Evolutionary conservation across 371 early-diverging fungal species (phyloP), one percentile per base, ranked within the genome.

Genomic region (Mortierella sp.): DNA sequence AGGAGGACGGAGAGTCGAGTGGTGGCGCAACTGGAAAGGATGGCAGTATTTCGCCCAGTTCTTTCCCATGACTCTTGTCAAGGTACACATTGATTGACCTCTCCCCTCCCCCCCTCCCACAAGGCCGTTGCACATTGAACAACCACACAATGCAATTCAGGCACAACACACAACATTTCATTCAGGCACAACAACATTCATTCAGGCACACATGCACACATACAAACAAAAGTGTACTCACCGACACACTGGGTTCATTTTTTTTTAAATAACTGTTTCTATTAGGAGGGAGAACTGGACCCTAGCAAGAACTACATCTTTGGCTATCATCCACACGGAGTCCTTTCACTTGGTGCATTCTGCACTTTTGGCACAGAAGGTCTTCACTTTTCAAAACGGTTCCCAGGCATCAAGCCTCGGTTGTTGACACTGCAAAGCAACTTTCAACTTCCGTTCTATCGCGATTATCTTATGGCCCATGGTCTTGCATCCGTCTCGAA

Each of bases 321-420:
- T 72, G 91, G 91, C 14, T 91, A 91, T 59, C 91, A 92, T 57
- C 94, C 94, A 23, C 94, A 94, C 56, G 94, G 95, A 14, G 91
- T 97, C 55, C 89, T 96, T 59, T 86, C 89, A 9, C 83, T 93
- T 67, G 95, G 95, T 4, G 94, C 94, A 0, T 90, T 90, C 64
- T 83, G 89, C 41, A 90, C 91, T 51, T 94, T 95, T 86, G 94
- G 84, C 8, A 94, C 91, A 16, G 89, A 91, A 67, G 87, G 87
- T 0, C 87, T 87, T 31, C 81, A 86, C 1, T 83, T 94, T 49
- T 89, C 90, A 9, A 79, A 87, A 43, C 59, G 82, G 16, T 87
- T 91, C 46, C 90, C 91, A 1, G 95, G 93, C 4, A 83, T 94
- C 50, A 73, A 76, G 6, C 81, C 90, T 50, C 84, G 84, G 2